Base-by-base conservation (phyloP, 2,329 filamentous ascomycete genomes). In the Verticillium longisporum region DNA sequence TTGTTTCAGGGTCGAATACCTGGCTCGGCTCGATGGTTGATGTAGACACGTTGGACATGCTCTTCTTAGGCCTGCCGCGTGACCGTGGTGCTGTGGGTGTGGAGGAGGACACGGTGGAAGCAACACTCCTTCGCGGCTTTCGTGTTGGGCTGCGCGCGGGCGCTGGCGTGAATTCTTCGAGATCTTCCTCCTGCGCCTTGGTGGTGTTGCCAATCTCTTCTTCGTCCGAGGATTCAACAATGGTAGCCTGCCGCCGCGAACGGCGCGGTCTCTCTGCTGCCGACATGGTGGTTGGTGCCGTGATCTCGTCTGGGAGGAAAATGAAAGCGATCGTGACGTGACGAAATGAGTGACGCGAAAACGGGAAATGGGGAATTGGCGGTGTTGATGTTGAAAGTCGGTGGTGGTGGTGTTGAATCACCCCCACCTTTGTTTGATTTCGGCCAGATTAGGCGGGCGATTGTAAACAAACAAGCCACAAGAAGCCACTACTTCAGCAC, bases 151-250 rank as follows among this genome's bases (percentile, higher is more conserved):
- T 84, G 56, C 78, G 80, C 62, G 83, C 79, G 1, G 88, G 83
- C 56, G 88, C 89, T 2, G 92, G 92, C 55, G 89, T 89, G 69
- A 92, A 95, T 57, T 96, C 91, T 57, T 93, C 89, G 65, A 90
- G 89, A 57, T 78, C 81, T 3, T 89, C 84, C 33, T 88, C 83
- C 15, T 84, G 80, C 34, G 34, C 34, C 37, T 85, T 78, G 53
- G 72, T 77, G 58, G 84, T 81, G 69, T 84, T 80, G 64, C 82
- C 79, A 68, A 84, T 78, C 45, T 81, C 75, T 60, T 85, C 79
- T 65, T 89, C 86, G 61, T 92, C 90, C 62, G 96, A 91, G 53
- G 94, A 91, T 9, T 88, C 92, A 66, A 96, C 92, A 62, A 93
- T 78, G 56, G 96, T 82, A 58, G 89, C 85, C 68, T 87, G 89